Percentiles rank a stretch among this genome's conserved stretches.
Conservation (phyloP, 2,329 filamentous ascomycete species). For the Ilyonectria destructans region DNA sequence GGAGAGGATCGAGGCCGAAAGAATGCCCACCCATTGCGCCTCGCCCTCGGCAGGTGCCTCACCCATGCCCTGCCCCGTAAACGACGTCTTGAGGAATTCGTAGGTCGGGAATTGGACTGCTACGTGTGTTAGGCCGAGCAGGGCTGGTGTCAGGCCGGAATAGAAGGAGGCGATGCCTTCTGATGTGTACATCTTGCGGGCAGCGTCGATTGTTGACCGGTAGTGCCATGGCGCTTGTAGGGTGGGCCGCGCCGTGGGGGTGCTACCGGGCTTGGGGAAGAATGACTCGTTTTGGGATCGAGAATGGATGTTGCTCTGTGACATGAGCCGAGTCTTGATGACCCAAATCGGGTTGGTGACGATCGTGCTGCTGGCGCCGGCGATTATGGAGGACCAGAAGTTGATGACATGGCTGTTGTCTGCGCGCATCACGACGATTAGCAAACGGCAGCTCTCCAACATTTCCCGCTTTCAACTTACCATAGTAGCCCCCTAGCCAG, state of each 20-base stretch:
- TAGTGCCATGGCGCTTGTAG: conserved; percentile 91
- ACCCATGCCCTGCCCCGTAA: conserved; percentile 93
- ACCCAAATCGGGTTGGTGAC: conserved; percentile 99
- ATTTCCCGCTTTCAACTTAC: conserved; percentile 58
- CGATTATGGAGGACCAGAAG: conserved; percentile 91
- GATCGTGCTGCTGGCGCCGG: conserved; percentile 92
- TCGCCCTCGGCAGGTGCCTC: conserved; percentile 62
- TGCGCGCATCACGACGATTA: conserved; percentile 53
- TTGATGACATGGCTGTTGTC: conserved; percentile 85
- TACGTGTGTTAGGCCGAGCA: conserved; percentile 93
- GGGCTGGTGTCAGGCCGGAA: conserved; percentile 91
- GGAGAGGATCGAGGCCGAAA: conserved; percentile 91
- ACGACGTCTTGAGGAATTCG: conserved; percentile 91
- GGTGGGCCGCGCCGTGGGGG: conserved; percentile 69
- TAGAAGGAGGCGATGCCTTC: conserved; percentile 95
- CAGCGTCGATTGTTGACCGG: conserved; percentile 89
- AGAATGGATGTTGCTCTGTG: conserved; percentile 76
- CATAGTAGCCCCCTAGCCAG: conserved; percentile 77
- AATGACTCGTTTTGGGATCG: conserved; percentile 52
- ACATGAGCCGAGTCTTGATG: conserved; percentile 98
- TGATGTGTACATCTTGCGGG: conserved; percentile 93
- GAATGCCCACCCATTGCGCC: conserved; percentile 85
- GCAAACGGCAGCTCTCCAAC: conserved; percentile 8
- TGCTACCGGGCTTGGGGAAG: conserved; percentile 66
- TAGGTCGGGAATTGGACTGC: conserved; percentile 98